A percentile compares a stretch with the other conserved stretches of the same genome.
phyloP scores from a whole-genome alignment of 495 filamentous ascomycete genomes.

The Penicillium ucsense region DNA sequence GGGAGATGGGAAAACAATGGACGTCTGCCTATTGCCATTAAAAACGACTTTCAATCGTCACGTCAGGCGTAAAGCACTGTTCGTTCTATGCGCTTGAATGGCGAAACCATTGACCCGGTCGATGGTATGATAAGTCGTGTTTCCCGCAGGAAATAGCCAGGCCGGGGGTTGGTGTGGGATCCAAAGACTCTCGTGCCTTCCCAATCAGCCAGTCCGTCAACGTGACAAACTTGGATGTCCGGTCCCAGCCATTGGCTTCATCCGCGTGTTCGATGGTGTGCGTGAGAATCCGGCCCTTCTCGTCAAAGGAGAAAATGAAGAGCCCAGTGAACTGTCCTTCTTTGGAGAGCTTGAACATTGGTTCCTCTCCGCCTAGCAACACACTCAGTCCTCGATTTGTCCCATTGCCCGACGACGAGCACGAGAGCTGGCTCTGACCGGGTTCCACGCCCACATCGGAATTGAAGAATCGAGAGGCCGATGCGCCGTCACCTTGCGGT shows the following conservation, averaged over 20 bases:
- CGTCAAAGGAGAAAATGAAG: slow-evolving; percentile 94
- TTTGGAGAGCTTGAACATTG: slow-evolving; percentile 63
- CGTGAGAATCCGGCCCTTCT: slow-evolving; percentile 67
- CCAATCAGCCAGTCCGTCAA: slow-evolving; percentile 86
- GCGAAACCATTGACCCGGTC: neutral
- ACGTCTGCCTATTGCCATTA: no score
- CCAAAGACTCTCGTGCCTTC: slow-evolving; percentile 39
- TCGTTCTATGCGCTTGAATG: neutral
- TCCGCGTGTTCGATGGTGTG: slow-evolving; percentile 95
- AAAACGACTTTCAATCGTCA: no score
- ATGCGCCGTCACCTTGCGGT: neutral
- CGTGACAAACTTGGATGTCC: slow-evolving; percentile 63
- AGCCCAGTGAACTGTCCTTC: slow-evolving; percentile 51
- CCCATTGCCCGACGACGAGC: slow-evolving; percentile 12
- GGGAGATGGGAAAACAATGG: no score
- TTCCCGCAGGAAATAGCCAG: slow-evolving; percentile 20
- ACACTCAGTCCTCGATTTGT: slow-evolving; percentile 32
- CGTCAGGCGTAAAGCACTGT: neutral
- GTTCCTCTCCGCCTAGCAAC: slow-evolving; percentile 49
- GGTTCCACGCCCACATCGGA: neutral
- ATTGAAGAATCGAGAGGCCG: neutral
- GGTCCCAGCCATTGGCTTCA: slow-evolving; percentile 62
- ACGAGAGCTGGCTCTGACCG: slow-evolving; percentile 8
- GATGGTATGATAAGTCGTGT: slow-evolving; percentile 4
- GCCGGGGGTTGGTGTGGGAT: slow-evolving; percentile 28